Evolutionary conservation across 768 basidiomycete genomes (phyloP), one percentile per base, ranked within the genome.

Genomic region (Suillus subaureus): DNA sequence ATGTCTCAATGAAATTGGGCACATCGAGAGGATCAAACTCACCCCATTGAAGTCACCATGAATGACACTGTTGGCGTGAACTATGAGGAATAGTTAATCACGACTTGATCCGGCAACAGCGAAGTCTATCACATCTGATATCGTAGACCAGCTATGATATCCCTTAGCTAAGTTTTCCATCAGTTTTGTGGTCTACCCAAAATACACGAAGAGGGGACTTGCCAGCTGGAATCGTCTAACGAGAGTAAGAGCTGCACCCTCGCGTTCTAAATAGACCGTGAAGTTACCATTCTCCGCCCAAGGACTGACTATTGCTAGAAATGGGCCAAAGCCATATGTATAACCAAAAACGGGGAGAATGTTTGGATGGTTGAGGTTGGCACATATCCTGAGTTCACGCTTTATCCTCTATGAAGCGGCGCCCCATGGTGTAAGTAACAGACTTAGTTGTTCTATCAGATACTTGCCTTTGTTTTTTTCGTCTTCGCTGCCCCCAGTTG

Each of bases 241-340:
- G 1, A 68, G 35, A 8, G 57, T 23, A 0, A 71, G 62, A 15
- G 31, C 11, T 13, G 23, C 39, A 12, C 61, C 61, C 1, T 26
- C 18, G 12, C 35, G n/a, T 28, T 66, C 64, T 23, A 72, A 57
- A 60, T 73, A 74, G 8, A 45, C 49, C 1, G 62, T 70, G 40
- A 75, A 45, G 3, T 61, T 68, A 4, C 74, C 74, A 62, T 73
- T 72, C 26, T 73, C 71, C 26, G 67, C 60, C 73, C 72, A 74
- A 1, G 70, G 71, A 47, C 68, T 70, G 40, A 74, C 72, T 64
- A 74, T 67, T 4, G 73, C 67, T 16, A 49, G 35, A 37, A 72
- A 66, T 3, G 58, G 68, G 7, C 73, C 73, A 62, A 73, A 74
- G 18, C 61, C 66, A 21, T 58, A 13, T 0, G 61, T 65, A n/a